Percentiles rank a stretch among this genome's conserved stretches.
Conservation (phyloP, 1,284 basidiomycete species). For the Malassezia sympodialis region DNA sequence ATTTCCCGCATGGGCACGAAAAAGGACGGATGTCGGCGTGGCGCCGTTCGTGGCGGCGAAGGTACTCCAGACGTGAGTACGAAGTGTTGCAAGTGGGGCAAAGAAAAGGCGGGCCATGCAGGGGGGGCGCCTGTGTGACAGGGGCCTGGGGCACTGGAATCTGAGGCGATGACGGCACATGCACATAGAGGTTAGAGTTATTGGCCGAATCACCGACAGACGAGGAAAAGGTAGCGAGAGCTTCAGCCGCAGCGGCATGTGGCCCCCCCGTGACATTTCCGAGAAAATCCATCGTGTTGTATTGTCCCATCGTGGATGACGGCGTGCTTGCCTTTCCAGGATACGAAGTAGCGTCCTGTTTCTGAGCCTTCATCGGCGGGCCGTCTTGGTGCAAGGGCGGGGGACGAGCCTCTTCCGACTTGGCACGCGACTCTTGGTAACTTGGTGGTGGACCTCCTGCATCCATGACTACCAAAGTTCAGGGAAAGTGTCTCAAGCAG, state of each 20-base stretch:
- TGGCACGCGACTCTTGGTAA: constrained; percentile 8
- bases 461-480: background rate
- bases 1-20: constrained; percentile 45
- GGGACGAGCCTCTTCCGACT: background rate
- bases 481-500: background rate
- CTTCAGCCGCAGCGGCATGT: constrained; percentile 17
- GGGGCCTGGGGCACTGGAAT: background rate
- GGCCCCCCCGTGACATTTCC: constrained; percentile 18
- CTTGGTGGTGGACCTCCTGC: constrained; percentile 4
- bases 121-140: constrained; percentile 14
- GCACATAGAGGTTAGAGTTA: constrained; percentile 6
- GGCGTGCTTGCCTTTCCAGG: constrained; percentile 2
- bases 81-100: constrained; percentile 44
- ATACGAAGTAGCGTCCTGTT: constrained; percentile 10
- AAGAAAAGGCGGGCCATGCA: constrained; percentile 37
- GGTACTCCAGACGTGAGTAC: constrained; percentile 45
- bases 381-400: background rate
- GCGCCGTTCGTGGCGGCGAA: constrained; percentile 42
- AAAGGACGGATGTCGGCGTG: constrained; percentile 46
- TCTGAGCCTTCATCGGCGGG: constrained; percentile 8
- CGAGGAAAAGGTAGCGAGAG: constrained; percentile 16
- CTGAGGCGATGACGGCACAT: constrained; percentile 1
- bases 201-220: constrained; percentile 4
- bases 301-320: background rate
- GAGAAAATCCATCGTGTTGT: constrained; percentile 17